Evolutionary conservation across 306 rosid species (phyloP), one percentile per base, ranked within the genome.

Genomic region (Betula pendula): DNA sequence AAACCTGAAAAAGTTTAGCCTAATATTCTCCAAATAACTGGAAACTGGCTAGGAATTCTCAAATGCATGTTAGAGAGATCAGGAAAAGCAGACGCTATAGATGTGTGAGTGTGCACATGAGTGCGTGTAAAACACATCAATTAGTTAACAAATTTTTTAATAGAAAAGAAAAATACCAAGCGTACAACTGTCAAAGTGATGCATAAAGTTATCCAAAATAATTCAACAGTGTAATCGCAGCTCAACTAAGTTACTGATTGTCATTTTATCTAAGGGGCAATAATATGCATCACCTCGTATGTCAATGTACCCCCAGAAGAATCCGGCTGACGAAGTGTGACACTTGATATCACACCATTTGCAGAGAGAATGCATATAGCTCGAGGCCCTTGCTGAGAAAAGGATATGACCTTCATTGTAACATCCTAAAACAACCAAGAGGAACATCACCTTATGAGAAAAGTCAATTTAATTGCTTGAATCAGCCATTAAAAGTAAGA

Each of bases 351-450:
- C 60, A 92, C 90, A 70, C 98, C 98, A 82, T 86, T 92, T 3
- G 98, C 98, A 5, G 98, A 92, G 70, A 94, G 92, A 81, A 94
- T 86, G 85, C 98, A 94, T 53, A 94, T 85, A 43, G 96, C 88
- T 85, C 91, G 91, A 38, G 97, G 96, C 58, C 97, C 98, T 90
- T 94, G 98, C 86, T 90, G 98, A 70, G 98, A 94, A 87, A 94
- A 94, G 43, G 98, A 94, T 88, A 94, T 94, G 52, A 94, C 82
- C 90, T 94, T 94, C 98, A 92, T 94, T 33, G 92, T 92, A 71
- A 94, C 92, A 81, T 94, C 98, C 98, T 94, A 79, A 70, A 51
- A 77, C 44, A 85, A 70, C 73, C 83, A 69, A 69, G 70, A 75
- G 12, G 67, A 76, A 35, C 60, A 17, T 75, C 59, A 38, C 45